These are phyloP conservation scores for Plasmodiophora brassicae DNA, from an alignment of 208 protist species.

Conservation along the genomic window DNA sequence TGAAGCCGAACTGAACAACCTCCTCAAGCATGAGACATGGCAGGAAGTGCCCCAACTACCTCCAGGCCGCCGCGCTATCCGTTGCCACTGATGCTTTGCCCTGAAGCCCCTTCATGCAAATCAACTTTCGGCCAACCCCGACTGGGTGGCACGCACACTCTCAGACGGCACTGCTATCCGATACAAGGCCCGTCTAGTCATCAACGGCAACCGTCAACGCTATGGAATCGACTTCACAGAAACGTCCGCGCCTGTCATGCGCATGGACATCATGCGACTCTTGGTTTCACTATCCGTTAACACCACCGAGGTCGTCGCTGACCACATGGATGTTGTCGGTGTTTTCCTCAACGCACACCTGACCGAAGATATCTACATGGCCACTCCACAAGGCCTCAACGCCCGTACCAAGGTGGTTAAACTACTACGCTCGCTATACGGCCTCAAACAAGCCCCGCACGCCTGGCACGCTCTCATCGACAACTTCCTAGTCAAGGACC, in stretches of 20 bases:
- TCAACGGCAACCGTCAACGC: neutral
- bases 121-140: neutral
- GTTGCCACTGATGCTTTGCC: neutral
- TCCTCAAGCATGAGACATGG: neutral
- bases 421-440: neutral
- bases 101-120: neutral
- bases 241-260: neutral
- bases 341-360: neutral
- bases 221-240: neutral
- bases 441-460: conserved; percentile 19
- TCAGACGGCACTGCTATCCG: neutral
- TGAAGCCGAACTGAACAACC: neutral
- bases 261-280: neutral
- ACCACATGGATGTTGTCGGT: conserved; percentile 9
- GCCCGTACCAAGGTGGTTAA: neutral
- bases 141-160: neutral
- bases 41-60: neutral
- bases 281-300: neutral
- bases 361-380: neutral
- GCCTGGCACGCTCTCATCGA: neutral
- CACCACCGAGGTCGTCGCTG: neutral
- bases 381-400: neutral
- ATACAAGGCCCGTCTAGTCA: neutral
- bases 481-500: neutral
- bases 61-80: neutral